phyloP scores from a whole-genome alignment of 192 early-diverging fungal species.

The Rhizophagus sp. region DNA sequence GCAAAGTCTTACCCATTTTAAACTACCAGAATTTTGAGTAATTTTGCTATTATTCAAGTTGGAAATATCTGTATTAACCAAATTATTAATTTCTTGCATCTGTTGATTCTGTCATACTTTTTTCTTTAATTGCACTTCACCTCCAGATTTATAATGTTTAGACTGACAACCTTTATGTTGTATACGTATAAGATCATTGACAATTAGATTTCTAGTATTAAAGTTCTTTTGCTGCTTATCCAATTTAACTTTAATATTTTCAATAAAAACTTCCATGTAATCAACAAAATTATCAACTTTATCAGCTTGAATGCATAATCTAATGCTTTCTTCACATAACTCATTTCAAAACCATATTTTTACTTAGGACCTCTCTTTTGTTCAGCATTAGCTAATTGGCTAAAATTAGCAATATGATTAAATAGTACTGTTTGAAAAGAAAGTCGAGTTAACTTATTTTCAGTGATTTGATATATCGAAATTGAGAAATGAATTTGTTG shows the following conservation, averaged over 20 bases:
- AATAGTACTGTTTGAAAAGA: not conserved
- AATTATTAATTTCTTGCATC: not conserved
- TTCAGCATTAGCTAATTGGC: no score
- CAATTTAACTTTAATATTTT: not conserved
- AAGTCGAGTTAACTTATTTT: not conserved
- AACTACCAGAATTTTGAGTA: not conserved
- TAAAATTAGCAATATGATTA: not conserved
- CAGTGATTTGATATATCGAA: not conserved
- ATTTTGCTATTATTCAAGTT: not conserved
- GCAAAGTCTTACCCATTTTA: not conserved
- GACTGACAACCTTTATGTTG: not conserved
- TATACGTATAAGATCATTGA: not conserved
- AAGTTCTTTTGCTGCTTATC: not conserved
- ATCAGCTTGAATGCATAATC: not conserved
- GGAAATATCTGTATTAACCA: not conserved
- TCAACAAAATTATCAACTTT: not conserved
- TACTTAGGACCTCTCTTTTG: not conserved
- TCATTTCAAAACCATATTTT: not conserved
- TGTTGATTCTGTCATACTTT: not conserved
- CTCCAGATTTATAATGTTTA: not conserved
- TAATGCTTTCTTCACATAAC: not conserved
- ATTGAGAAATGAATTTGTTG: not conserved
- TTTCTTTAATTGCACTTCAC: not conserved
- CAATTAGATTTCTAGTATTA: not conserved
- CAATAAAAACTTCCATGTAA: not conserved